Evolutionary conservation across 2,329 filamentous ascomycete species (phyloP).

Genomic region (Teratosphaeria epicoccoides): DNA sequence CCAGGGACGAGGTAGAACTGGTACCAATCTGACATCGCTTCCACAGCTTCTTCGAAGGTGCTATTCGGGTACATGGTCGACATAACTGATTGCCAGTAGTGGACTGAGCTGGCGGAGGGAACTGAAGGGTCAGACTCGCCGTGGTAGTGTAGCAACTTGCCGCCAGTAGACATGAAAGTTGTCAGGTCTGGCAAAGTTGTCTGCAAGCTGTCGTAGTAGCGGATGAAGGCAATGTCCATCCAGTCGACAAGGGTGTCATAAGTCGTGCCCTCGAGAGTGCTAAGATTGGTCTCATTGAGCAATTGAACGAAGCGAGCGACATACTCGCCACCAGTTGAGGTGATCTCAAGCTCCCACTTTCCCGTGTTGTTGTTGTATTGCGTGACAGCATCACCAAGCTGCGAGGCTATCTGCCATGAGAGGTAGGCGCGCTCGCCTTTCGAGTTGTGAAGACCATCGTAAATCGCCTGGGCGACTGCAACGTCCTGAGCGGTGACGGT

Average conservation of each 20-base stretch:
- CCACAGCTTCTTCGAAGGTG: background rate
- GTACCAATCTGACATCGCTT: conserved; percentile 42
- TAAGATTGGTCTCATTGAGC: background rate
- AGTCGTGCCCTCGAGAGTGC: conserved; percentile 37
- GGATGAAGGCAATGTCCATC: conserved; percentile 41
- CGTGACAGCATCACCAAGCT: background rate
- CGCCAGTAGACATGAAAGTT: conserved; percentile 39
- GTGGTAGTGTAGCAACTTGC: conserved; percentile 50
- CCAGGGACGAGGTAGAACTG: conserved; percentile 45
- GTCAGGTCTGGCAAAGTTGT: conserved; percentile 46
- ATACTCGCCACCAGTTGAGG: background rate
- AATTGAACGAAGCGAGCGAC: background rate
- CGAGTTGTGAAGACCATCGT: conserved; percentile 32
- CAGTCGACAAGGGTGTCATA: conserved; percentile 48
- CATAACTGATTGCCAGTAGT: conserved; percentile 38
- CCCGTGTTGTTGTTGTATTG: conserved; percentile 27
- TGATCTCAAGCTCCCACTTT: conserved; percentile 33
- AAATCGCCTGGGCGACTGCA: conserved; percentile 26
- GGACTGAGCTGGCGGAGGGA: conserved; percentile 44
- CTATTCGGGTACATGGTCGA: background rate
- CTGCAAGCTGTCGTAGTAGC: conserved; percentile 43
- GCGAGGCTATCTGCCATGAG: background rate
- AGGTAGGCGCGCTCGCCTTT: conserved; percentile 13
- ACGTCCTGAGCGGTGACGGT: conserved; percentile 24
- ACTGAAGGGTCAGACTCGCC: conserved; percentile 46